Base-by-base conservation (phyloP, 2,329 filamentous ascomycete genomes). In the Paecilomyces niveus region DNA sequence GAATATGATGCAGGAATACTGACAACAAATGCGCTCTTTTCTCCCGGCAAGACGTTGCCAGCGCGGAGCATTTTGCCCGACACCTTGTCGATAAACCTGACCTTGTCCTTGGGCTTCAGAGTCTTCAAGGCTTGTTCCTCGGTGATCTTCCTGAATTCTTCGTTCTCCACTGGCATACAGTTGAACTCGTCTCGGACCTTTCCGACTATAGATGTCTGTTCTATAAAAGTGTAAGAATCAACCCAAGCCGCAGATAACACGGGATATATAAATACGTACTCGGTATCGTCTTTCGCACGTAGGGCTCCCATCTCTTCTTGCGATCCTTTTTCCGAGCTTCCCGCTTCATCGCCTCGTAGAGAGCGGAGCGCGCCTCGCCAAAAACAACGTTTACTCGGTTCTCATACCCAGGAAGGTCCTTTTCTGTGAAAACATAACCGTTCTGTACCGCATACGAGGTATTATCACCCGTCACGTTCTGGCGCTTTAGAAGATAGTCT, bases 391-490 rank as follows among this genome's bases (percentile, higher is more conserved):
- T 70, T 56, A 74, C 68, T 18, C 75, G 75, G 53, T 77, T 77
- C 61, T 81, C 82, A 76, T 86, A 92, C 39, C 90, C 90, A 0
- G 92, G 89, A 22, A 96, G 82, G 68, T 97, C 91, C 72, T 96
- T 92, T 75, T 99, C 94, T 49, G 89, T 92, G 70, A 99, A 99
- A 58, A 97, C 80, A 71, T 89, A 96, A 21, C 92, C 94, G 74
- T 96, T 97, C 68, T 85, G 85, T 33, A 93, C 85, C 57, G 73
- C 67, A 59, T 74, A 73, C 8, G 70, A 68, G 31, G 71, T 65
- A 39, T 69, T 69, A 60, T 73, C 72, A 9, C 75, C 60, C n/a
- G 83, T 76, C 50, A 79, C 72, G 49, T 85, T 83, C 24, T 83
- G 86, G 53, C 91, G 81, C 53, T 91, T 86, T 59, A 97, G 78